Percentiles rank a stretch among this genome's conserved stretches.
These are phyloP conservation scores for Hyphodiscus hymeniophilus DNA, from an alignment of 495 filamentous ascomycete genomes.

Conservation along the genomic window DNA sequence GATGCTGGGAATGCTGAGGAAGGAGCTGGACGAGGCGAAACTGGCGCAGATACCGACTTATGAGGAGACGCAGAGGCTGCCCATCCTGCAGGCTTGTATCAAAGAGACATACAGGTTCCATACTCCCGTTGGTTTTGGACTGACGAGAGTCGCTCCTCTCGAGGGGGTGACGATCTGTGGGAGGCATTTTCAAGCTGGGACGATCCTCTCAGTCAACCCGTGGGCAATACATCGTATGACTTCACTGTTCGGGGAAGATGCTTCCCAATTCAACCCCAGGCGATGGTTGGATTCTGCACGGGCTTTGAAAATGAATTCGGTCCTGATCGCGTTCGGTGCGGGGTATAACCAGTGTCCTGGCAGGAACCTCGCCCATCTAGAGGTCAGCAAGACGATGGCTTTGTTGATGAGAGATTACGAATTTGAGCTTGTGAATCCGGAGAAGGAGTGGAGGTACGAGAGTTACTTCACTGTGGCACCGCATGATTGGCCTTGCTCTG, in stretches of 20 bases:
- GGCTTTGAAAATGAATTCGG: slow-evolving; percentile 27
- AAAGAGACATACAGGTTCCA: slow-evolving; percentile 31
- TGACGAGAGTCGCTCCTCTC: slow-evolving; percentile 39
- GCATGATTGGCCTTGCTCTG: slow-evolving; percentile 36
- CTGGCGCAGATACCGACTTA: slow-evolving; percentile 9
- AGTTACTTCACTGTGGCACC: slow-evolving; percentile 32
- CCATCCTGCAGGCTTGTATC: slow-evolving; percentile 35
- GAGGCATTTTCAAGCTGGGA: slow-evolving; percentile 16
- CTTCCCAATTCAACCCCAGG: slow-evolving; percentile 30
- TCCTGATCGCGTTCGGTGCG: slow-evolving; percentile 31
- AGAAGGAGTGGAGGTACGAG: slow-evolving; percentile 31
- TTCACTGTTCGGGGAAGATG: slow-evolving; percentile 33
- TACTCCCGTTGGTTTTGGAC: slow-evolving; percentile 5
- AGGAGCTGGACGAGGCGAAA: slow-evolving; percentile 29
- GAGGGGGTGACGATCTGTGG: slow-evolving; percentile 10
- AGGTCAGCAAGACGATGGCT: slow-evolving; percentile 34
- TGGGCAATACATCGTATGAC: slow-evolving; percentile 35
- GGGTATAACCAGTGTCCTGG: slow-evolving; percentile 38
- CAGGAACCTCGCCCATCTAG: slow-evolving; percentile 36
- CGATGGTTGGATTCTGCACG: slow-evolving; percentile 30
- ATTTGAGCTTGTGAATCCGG: slow-evolving; percentile 30
- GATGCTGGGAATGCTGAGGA: slow-evolving; percentile 21
- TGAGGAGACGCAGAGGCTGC: slow-evolving; percentile 23
- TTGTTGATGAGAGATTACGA: slow-evolving; percentile 36
- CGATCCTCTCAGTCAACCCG: slow-evolving; percentile 34